phyloP scores from a whole-genome alignment of 306 rosid genomes.

The Lathyrus oleraceus region DNA sequence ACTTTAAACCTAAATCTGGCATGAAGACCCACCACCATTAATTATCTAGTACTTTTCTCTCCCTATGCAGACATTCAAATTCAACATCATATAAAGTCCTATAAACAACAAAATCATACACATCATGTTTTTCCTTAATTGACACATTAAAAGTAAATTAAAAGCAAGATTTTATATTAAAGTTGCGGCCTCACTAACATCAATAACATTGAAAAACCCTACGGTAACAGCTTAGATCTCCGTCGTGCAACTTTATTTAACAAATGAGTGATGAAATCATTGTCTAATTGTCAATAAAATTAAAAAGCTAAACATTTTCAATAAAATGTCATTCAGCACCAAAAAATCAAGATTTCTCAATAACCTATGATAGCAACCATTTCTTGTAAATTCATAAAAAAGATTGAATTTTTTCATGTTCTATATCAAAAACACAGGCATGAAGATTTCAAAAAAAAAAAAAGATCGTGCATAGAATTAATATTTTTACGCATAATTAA shows the following conservation, averaged over 20 bases:
- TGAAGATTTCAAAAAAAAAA: background rate
- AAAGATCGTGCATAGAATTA: background rate
- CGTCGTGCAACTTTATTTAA: background rate
- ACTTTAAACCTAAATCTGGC: conserved; percentile 22
- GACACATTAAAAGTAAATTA: background rate
- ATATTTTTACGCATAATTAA: background rate
- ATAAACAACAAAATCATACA: background rate
- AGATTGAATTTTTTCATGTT: conserved; percentile 9
- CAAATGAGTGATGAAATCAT: conserved; percentile 43
- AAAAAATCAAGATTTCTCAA: conserved; percentile 2
- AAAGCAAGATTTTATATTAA: background rate
- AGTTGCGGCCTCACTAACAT: background rate
- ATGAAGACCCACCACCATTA: conserved; percentile 10
- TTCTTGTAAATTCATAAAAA: conserved; percentile 25
- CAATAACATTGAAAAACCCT: background rate
- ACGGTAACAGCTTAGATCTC: background rate
- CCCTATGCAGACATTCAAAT: conserved; percentile 1
- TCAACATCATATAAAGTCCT: conserved; percentile 23
- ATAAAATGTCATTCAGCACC: conserved; percentile 19
- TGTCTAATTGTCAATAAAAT: conserved; percentile 4
- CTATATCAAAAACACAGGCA: background rate
- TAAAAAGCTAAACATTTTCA: background rate
- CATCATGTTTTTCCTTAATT: conserved; percentile 11
- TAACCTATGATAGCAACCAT: background rate
- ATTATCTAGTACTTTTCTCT: background rate